phyloP scores from a whole-genome alignment of 179 eudicot genomes.

The Beta macrorhiza region DNA sequence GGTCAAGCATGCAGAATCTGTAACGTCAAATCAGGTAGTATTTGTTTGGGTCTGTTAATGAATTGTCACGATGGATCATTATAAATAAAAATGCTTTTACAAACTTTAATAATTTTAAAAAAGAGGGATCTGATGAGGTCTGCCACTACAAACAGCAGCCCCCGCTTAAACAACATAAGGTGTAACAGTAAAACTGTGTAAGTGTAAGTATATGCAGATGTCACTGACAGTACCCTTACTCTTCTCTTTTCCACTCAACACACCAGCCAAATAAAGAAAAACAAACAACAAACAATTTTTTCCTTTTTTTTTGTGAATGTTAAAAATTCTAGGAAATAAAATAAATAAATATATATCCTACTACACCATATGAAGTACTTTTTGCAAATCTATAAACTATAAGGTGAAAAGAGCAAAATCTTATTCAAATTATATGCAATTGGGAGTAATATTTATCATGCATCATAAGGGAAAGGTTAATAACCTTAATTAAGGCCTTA shows the following conservation, averaged over 20 bases:
- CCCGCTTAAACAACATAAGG: neutral
- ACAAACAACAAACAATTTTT: neutral
- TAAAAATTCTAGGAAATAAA: too few species aligned
- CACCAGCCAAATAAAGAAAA: neutral
- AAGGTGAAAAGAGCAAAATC: too few species aligned
- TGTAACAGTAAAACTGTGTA: too few species aligned
- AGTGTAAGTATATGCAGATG: constrained; percentile 3
- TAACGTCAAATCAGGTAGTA: constrained; percentile 37
- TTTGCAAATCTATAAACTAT: too few species aligned
- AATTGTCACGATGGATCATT: constrained; percentile 18
- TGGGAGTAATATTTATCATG: too few species aligned
- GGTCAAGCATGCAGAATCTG: constrained; percentile 43
- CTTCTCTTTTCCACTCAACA: constrained; percentile 13
- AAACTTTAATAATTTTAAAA: neutral
- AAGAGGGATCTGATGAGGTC: constrained; percentile 16
- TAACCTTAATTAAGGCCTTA: too few species aligned
- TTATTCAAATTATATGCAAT: too few species aligned
- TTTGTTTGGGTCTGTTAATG: constrained; percentile 6
- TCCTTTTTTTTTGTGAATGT: too few species aligned
- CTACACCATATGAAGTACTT: too few species aligned
- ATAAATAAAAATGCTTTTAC: neutral
- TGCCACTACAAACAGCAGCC: constrained; percentile 20
- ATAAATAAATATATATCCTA: too few species aligned
- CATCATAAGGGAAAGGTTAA: too few species aligned
- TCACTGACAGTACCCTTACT: constrained; percentile 1